A percentile compares a stretch with the other conserved stretches of the same genome.
These are phyloP conservation scores for Sugiyamaella marilandica DNA, from an alignment of 805 yeast genomes.

Conservation along the genomic window DNA sequence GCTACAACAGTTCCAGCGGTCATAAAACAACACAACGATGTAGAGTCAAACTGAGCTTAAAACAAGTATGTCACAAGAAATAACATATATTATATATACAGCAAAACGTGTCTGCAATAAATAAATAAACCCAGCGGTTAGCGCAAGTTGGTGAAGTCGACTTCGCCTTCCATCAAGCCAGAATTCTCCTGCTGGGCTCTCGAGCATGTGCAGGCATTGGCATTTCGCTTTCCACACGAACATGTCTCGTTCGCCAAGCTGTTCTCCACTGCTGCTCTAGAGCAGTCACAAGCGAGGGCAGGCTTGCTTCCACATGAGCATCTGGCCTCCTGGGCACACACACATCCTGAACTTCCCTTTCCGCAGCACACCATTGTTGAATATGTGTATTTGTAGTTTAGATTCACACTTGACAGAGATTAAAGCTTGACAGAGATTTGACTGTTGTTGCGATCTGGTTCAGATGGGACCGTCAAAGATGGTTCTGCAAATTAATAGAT, in stretches of 20 bases:
- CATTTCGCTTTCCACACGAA: conserved; percentile 55
- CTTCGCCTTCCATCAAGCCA: conserved; percentile 51
- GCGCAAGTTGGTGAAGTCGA: conserved; percentile 47
- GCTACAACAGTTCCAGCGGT: too few relatives aligned
- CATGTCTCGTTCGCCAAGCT: conserved; percentile 47
- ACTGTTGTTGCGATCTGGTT: too few relatives aligned
- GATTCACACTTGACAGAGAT: background rate
- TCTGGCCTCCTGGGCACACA: conserved; percentile 57
- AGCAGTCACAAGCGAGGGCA: conserved; percentile 54
- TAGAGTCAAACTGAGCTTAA: too few relatives aligned
- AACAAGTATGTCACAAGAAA: too few relatives aligned
- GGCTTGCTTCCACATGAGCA: conserved; percentile 61
- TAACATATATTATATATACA: too few relatives aligned
- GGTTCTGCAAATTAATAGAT: too few relatives aligned
- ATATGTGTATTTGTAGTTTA: background rate
- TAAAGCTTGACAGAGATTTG: too few relatives aligned
- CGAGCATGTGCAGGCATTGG: conserved; percentile 54
- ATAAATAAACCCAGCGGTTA: conserved; percentile 14
- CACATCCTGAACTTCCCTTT: conserved; percentile 43
- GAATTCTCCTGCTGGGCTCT: conserved; percentile 34
- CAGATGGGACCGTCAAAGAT: too few relatives aligned
- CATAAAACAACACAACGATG: too few relatives aligned
- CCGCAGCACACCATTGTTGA: conserved; percentile 39
- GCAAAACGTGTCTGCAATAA: background rate
- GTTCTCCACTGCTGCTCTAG: conserved; percentile 49